Evolutionary conservation across 768 basidiomycete genomes (phyloP).

Genomic region (Leccinum longicurvipes): DNA sequence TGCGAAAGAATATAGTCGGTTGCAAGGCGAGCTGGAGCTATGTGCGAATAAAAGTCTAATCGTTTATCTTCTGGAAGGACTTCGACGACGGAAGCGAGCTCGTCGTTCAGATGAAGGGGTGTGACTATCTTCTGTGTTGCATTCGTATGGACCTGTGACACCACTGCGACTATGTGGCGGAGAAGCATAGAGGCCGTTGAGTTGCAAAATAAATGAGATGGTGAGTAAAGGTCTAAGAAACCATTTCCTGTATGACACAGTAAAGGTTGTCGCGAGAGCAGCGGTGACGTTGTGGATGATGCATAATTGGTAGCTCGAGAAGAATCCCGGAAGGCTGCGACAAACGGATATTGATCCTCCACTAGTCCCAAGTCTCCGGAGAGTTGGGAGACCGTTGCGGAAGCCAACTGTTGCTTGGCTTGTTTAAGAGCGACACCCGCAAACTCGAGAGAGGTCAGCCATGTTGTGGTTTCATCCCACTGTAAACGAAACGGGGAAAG

Average conservation of each 20-base stretch:
- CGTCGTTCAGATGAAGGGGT: constrained; percentile 6
- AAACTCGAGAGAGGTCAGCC: constrained; percentile 10
- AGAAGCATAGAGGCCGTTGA: constrained; percentile 14
- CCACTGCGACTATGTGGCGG: constrained; percentile 16
- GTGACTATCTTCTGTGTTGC: constrained; percentile 5
- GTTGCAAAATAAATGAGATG: constrained; percentile 11
- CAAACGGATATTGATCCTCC: constrained; percentile 6
- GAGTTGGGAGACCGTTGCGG: neutral
- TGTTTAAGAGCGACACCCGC: constrained; percentile 7
- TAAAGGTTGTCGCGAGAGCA: constrained; percentile 7
- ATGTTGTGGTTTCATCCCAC: constrained; percentile 19
- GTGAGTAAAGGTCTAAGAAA: constrained; percentile 12
- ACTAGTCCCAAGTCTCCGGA: neutral
- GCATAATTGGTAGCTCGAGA: neutral
- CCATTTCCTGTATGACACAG: constrained; percentile 3
- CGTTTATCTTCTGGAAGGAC: constrained; percentile 11
- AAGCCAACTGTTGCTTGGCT: neutral
- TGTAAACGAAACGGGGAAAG: constrained; percentile 10
- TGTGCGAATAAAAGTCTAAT: constrained; percentile 12
- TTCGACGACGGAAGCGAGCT: constrained; percentile 17
- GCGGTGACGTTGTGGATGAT: neutral
- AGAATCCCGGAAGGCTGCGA: constrained; percentile 16
- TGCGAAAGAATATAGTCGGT: constrained; percentile 25
- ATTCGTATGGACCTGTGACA: constrained; percentile 1
- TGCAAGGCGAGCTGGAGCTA: constrained; percentile 18